These are phyloP conservation scores for Tuctoria greenei DNA, from an alignment of 176 grass and related monocot genomes.

Conservation along the genomic window DNA sequence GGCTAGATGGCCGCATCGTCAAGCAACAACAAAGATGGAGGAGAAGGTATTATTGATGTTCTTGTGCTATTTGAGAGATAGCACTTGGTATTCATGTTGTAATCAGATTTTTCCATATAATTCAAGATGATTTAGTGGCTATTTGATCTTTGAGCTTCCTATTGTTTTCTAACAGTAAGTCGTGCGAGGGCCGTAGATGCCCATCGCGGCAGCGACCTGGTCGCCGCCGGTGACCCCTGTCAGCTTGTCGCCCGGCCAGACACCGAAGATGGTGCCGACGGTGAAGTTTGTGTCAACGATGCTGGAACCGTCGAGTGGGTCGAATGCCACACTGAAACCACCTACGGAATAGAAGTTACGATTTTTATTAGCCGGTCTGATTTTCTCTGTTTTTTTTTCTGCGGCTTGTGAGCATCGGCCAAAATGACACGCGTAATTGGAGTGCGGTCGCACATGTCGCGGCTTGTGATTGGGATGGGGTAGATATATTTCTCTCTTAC, in stretches of 20 bases:
- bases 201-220: constrained; percentile 89
- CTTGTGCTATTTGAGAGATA: too few species aligned
- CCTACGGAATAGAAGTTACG: constrained; percentile 34
- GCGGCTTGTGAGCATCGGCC: neutral
- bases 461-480: neutral
- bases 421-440: too few species aligned
- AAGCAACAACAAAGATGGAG: too few species aligned
- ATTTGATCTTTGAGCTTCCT: too few species aligned
- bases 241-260: constrained; percentile 95
- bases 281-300: constrained; percentile 99
- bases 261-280: constrained; percentile 93
- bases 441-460: neutral
- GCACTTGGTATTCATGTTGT: too few species aligned
- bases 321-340: constrained; percentile 93
- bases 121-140: too few species aligned
- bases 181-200: constrained; percentile 94
- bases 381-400: neutral
- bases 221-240: constrained; percentile 77
- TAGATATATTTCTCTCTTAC: neutral
- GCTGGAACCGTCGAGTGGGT: constrained; percentile 92
- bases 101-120: too few species aligned
- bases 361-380: neutral
- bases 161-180: too few species aligned
- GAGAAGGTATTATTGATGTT: too few species aligned
- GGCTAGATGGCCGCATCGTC: too few species aligned